phyloP scores from a whole-genome alignment of 306 rosid genomes.

The Luffa aegyptiaca region DNA sequence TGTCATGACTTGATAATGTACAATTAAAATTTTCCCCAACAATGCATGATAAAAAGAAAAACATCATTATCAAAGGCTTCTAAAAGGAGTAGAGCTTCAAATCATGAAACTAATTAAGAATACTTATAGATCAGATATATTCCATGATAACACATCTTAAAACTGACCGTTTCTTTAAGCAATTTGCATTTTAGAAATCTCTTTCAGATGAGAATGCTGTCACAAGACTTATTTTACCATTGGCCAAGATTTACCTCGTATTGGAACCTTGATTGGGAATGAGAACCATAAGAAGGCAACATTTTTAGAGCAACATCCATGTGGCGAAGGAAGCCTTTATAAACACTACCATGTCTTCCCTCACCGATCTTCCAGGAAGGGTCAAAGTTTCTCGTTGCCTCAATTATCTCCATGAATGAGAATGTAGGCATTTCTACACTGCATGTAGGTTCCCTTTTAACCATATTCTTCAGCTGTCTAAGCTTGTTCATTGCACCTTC shows the following conservation, averaged over 20 bases:
- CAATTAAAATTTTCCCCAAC: neutral
- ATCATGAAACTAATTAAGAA: neutral
- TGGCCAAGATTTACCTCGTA: constrained; percentile 47
- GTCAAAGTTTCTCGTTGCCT: constrained; percentile 72
- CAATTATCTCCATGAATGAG: constrained; percentile 77
- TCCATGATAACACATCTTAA: neutral
- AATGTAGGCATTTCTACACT: constrained; percentile 51
- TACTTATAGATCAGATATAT: neutral
- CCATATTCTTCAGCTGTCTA: constrained; percentile 31
- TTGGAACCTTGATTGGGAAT: constrained; percentile 48
- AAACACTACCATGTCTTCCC: constrained; percentile 80
- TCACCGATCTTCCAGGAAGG: constrained; percentile 91
- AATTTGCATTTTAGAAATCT: neutral
- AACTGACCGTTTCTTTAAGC: neutral
- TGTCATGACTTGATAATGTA: neutral
- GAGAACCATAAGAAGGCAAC: constrained; percentile 85
- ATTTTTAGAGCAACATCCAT: constrained; percentile 84
- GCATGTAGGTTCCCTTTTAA: constrained; percentile 24
- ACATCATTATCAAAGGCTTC: neutral
- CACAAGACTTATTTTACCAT: neutral
- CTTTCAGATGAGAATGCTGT: neutral
- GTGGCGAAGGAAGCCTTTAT: constrained; percentile 64
- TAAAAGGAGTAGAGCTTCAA: neutral
- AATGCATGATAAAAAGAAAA: neutral
- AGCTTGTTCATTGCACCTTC: constrained; percentile 44